Conservation (phyloP, 2,329 filamentous ascomycete species). For the Blumeriella jaapii region DNA sequence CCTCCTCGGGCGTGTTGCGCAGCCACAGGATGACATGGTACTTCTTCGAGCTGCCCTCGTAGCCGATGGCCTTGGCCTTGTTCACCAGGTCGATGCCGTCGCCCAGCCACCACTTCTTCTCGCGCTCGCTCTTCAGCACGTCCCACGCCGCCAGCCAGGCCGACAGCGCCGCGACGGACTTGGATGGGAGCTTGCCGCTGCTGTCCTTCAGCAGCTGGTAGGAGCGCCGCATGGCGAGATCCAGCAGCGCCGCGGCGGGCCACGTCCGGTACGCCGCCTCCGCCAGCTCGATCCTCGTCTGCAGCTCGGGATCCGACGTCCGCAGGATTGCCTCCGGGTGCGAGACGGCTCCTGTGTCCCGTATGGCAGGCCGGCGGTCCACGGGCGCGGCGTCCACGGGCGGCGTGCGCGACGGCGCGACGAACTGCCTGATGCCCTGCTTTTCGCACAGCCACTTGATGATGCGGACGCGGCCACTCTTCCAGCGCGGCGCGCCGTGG, state of each 20-base stretch:
- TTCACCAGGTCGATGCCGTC: slow-evolving; percentile 14
- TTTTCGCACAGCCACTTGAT: slow-evolving; percentile 13
- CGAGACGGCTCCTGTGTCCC: slow-evolving; percentile 8
- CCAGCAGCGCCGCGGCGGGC: slow-evolving; percentile 4
- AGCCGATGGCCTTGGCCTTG: slow-evolving; percentile 13
- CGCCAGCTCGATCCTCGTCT: slow-evolving; percentile 5
- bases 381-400: slow-evolving; percentile 2
- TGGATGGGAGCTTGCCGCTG: slow-evolving; percentile 9
- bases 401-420: slow-evolving; percentile 4
- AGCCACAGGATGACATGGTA: slow-evolving; percentile 13
- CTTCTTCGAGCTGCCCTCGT: slow-evolving; percentile 10
- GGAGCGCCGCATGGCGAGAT: slow-evolving; percentile 10
- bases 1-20: slow-evolving; percentile 6
- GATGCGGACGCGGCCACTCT: slow-evolving; percentile 10
- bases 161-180: slow-evolving; percentile 4
- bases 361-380: not conserved
- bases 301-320: slow-evolving; percentile 8
- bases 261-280: slow-evolving; percentile 5
- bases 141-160: slow-evolving; percentile 13
- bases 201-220: slow-evolving; percentile 12
- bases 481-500: slow-evolving; percentile 7
- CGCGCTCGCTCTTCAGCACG: slow-evolving; percentile 11
- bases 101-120: slow-evolving; percentile 14
- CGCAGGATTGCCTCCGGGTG: slow-evolving; percentile 11
- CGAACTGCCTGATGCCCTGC: slow-evolving; percentile 9